Evolutionary conservation across 768 basidiomycete species (phyloP), one percentile per base, ranked within the genome.

Genomic region (Phlebiopsis gigantea): DNA sequence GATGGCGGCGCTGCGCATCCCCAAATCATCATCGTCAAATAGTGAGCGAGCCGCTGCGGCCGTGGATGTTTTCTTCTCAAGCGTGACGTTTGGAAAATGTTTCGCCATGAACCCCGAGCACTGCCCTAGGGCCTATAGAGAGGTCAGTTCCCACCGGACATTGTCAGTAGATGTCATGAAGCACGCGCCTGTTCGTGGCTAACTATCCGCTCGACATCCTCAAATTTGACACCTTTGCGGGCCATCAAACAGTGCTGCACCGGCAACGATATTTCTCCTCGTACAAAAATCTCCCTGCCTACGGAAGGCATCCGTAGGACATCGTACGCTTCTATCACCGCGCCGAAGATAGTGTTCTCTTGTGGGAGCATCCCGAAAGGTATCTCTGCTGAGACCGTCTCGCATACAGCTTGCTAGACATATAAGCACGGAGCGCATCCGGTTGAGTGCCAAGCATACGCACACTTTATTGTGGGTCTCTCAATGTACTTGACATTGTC

Each of bases 121-220:
- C 69, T 93, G 90, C 15, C 90, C 90, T 24, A 92, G 69, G 14
- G 89, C 89, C 89, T 91, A 59, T 39, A 31, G 1, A 22, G 5
- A 25, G 15, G 31, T 41, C 15, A 48, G 8, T 15, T 12, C 30
- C 7, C 25, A 21, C 6, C 45, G 55, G 22, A 1, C 10, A 30
- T 41, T 21, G 56, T 5, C 10, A 19, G 15, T 24, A 14, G 10
- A 21, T 39, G 21, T 39, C 28, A 39, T 22, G 26, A 22, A n/a
- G 29, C 22, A 63, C 70, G 45, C 54, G 89, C 90, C 74, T 92
- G 90, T 65, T 91, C 90, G 59, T 93, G 90, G 70, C 90, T 92
- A 62, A 89, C 64, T 15, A 93, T 75, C 55, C 68, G 73, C 56
- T 76, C 73, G 25, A 92, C 77, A 42, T 87, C 74, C 43, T 76